A percentile compares a stretch with the other conserved stretches of the same genome.
phyloP scores from a whole-genome alignment of 1,284 basidiomycete species.

The Boletellus sp. region DNA sequence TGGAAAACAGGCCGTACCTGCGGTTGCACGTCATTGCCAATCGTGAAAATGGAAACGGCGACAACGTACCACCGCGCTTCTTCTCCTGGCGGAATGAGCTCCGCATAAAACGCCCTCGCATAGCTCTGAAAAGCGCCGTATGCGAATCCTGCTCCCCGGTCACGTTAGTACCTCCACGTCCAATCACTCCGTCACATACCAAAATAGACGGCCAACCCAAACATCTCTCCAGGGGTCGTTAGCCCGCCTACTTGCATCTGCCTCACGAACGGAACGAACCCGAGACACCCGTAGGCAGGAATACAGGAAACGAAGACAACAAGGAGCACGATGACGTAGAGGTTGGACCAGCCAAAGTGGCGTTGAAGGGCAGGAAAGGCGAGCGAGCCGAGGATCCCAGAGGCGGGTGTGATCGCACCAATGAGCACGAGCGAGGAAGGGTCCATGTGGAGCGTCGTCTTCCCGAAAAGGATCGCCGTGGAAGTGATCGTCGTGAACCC shows the following conservation, averaged over 20 bases:
- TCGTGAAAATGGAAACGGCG: neutral
- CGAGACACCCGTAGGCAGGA: constrained; percentile 81
- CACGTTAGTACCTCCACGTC: neutral
- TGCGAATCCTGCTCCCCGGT: constrained; percentile 53
- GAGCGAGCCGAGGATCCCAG: constrained; percentile 75
- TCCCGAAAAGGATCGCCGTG: constrained; percentile 79
- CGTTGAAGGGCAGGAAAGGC: constrained; percentile 68
- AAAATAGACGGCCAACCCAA: constrained; percentile 76
- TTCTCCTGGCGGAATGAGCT: constrained; percentile 73
- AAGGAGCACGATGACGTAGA: constrained; percentile 62
- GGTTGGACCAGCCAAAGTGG: constrained; percentile 59
- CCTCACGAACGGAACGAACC: constrained; percentile 59
- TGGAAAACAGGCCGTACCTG: constrained; percentile 76
- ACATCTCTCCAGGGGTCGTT: constrained; percentile 81
- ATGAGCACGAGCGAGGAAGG: constrained; percentile 69
- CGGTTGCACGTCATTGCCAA: neutral
- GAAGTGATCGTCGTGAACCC: constrained; percentile 83
- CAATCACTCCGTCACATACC: constrained; percentile 38
- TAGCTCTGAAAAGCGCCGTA: constrained; percentile 82
- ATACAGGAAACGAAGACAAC: constrained; percentile 65
- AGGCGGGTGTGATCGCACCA: constrained; percentile 62
- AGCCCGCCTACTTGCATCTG: constrained; percentile 61
- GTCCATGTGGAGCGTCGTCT: constrained; percentile 74
- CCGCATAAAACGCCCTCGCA: constrained; percentile 75
- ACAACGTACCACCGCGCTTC: constrained; percentile 67